A percentile compares a stretch with the other conserved stretches of the same genome.
phyloP scores from a whole-genome alignment of 2,329 filamentous ascomycete genomes.

The Onygenales sp. region DNA sequence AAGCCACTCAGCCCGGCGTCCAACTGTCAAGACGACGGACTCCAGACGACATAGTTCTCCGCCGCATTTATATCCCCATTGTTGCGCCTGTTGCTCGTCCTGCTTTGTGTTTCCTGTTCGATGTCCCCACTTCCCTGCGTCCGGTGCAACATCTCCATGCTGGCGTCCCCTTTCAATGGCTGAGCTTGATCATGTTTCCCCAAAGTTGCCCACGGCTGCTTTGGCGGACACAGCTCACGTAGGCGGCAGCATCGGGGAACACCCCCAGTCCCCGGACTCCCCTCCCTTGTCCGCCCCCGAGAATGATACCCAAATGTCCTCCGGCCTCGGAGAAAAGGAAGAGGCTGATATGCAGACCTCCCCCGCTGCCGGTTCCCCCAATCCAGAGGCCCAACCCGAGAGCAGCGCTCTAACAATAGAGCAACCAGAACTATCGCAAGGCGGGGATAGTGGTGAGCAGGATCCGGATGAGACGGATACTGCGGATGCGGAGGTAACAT shows the following conservation, averaged over 20 bases:
- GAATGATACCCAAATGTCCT: background rate
- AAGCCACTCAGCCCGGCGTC: background rate
- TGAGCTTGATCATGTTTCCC: slow-evolving; percentile 22
- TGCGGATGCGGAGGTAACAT: background rate
- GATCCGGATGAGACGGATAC: background rate
- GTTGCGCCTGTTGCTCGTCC: background rate
- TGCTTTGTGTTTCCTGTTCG: slow-evolving; percentile 9
- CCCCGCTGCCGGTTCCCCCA: background rate
- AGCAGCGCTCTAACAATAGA: background rate
- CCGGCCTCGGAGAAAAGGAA: background rate
- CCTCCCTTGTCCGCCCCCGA: background rate
- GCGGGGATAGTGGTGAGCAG: background rate
- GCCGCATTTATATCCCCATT: slow-evolving; percentile 12
- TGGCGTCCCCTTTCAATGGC: slow-evolving; percentile 33
- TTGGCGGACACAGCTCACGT: background rate
- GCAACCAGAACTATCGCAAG: background rate
- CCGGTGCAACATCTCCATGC: slow-evolving; percentile 20
- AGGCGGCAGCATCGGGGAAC: background rate
- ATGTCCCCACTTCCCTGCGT: slow-evolving; percentile 19
- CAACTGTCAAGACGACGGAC: background rate
- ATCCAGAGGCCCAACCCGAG: background rate
- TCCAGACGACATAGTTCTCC: no score
- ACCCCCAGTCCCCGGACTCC: background rate
- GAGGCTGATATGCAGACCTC: background rate
- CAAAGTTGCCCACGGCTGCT: background rate